Percentiles rank a stretch among this genome's conserved stretches.
Conservation (phyloP, 345 rosid genomes). For the Populus simonii region DNA sequence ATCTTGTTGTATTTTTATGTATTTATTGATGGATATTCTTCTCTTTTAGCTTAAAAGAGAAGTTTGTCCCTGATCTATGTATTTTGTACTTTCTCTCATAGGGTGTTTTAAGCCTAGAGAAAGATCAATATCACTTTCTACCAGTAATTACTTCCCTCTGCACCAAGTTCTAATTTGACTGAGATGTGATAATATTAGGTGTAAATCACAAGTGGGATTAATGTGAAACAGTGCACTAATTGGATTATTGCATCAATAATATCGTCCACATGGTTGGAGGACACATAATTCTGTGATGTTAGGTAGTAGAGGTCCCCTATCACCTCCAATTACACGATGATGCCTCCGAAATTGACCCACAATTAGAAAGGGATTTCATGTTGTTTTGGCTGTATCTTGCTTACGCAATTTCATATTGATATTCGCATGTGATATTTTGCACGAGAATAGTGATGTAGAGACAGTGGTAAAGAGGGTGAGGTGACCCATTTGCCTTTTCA, state of each 20-base stretch:
- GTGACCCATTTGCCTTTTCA: neutral
- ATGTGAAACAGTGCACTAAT: conserved; percentile 5
- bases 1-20: neutral
- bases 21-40: conserved; percentile 5
- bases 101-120: conserved; percentile 1
- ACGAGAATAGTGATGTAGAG: neutral
- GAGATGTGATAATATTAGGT: neutral
- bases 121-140: neutral
- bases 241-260: conserved; percentile 26
- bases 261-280: conserved; percentile 4
- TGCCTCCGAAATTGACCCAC: conserved; percentile 7
- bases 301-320: conserved; percentile 19
- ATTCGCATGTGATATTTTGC: neutral
- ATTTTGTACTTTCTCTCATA: conserved; percentile 9
- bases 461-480: neutral
- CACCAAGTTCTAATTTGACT: neutral
- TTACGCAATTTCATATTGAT: neutral
- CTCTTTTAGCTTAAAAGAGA: conserved; percentile 15
- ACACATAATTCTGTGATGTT: conserved; percentile 7
- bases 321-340: neutral
- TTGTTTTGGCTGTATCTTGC: conserved; percentile 10
- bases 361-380: neutral
- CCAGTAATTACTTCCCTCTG: neutral
- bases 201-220: neutral
- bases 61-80: conserved; percentile 4